phyloP scores from a whole-genome alignment of 108 stramenopile species.

The Skeletonema potamos region DNA sequence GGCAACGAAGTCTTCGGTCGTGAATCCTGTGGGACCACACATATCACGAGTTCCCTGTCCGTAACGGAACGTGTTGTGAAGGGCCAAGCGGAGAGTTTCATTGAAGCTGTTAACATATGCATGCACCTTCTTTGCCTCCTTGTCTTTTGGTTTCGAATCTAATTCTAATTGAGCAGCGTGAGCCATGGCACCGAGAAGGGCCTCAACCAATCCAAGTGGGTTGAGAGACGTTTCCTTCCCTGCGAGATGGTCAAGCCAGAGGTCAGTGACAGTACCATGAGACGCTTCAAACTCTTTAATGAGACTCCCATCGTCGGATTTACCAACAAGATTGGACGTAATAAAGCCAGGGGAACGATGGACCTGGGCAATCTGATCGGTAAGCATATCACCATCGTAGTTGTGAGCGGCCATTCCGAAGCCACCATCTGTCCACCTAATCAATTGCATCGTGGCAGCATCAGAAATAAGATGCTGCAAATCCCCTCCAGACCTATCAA shows the following conservation, averaged over 20 bases:
- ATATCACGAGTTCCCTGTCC: constrained; percentile 96
- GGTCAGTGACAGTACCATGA: constrained; percentile 95
- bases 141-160: constrained; percentile 67
- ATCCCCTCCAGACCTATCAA: constrained; percentile 88
- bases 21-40: constrained; percentile 92
- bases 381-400: constrained; percentile 95
- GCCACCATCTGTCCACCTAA: constrained; percentile 97
- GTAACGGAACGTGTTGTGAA: constrained; percentile 97
- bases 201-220: constrained; percentile 95
- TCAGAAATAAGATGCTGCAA: constrained; percentile 95
- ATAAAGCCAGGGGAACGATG: constrained; percentile 98
- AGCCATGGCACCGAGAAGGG: constrained; percentile 94
- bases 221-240: constrained; percentile 97
- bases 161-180: constrained; percentile 85
- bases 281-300: constrained; percentile 97
- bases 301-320: constrained; percentile 85
- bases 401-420: constrained; percentile 98
- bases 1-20: constrained; percentile 92
- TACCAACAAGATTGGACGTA: constrained; percentile 94
- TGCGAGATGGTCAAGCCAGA: constrained; percentile 93
- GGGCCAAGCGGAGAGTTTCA: constrained; percentile 73
- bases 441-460: constrained; percentile 97
- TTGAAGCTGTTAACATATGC: constrained; percentile 76
- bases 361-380: constrained; percentile 97
- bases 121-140: constrained; percentile 42